Conservation (phyloP, 768 basidiomycete genomes). For the Boletus pseudopeckii region DNA sequence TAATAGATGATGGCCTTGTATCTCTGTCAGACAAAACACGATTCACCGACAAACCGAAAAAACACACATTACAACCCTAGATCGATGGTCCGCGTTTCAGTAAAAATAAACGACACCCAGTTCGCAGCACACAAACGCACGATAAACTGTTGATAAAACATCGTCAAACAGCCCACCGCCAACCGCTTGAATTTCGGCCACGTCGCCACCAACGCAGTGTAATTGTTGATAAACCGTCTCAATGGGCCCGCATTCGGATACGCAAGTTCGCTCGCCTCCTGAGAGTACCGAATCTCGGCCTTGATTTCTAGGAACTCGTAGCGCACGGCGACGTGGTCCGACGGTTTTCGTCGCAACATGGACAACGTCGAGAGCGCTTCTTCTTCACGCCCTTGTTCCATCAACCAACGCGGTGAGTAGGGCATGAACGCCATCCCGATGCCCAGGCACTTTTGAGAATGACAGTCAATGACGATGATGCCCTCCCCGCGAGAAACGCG, state of each 20-base stretch:
- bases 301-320: constrained; percentile 41
- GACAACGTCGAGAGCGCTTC: constrained; percentile 37
- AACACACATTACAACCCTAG: constrained; percentile 28
- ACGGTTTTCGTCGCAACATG: constrained; percentile 33
- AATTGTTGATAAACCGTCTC: constrained; percentile 22
- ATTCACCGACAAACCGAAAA: neutral
- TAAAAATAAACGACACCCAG: neutral
- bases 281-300: constrained; percentile 32
- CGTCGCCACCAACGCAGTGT: constrained; percentile 22
- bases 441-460: constrained; percentile 23
- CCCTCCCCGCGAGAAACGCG: constrained; percentile 1
- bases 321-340: constrained; percentile 31
- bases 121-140: constrained; percentile 12
- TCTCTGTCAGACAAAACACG: constrained; percentile 2
- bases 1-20: constrained; percentile 30
- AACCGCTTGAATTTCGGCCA: constrained; percentile 34
- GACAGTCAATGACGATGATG: neutral
- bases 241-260: constrained; percentile 22
- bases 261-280: constrained; percentile 16
- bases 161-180: constrained; percentile 29
- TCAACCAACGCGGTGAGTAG: constrained; percentile 43
- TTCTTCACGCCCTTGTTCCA: constrained; percentile 34
- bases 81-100: neutral
- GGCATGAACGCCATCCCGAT: constrained; percentile 36
- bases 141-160: constrained; percentile 34